Base-by-base conservation (phyloP, 2,329 filamentous ascomycete species). In the Colletotrichum eremochloae region DNA sequence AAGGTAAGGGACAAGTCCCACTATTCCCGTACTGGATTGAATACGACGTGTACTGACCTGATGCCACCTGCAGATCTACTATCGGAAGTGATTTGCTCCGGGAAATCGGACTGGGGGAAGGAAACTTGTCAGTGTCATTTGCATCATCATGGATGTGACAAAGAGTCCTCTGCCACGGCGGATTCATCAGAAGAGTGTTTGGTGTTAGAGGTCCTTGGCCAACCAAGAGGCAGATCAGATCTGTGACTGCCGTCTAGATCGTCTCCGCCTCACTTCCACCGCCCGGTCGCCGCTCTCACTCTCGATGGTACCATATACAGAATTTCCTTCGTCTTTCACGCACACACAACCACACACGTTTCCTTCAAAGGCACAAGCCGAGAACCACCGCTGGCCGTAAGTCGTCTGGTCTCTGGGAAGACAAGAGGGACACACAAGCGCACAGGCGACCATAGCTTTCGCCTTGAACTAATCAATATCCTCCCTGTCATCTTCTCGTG, bases 1-100 rank as follows among this genome's bases (percentile, higher is more conserved):
- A 97, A 97, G 90, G 95, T 97, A 82, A 79, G 82, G 76, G 58
- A 66, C 42, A 44, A 68, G 33, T 46, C 67, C 68, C 64, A 53
- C 53, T 67, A 48, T 52, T 24, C 50, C 44, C 38, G 38, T 31
- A 20, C 3, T 36, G n/a, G 12, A 44, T 18, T 46, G 60, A 72
- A 50, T 38, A 38, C 29, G 44, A 61, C 64, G 52, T 67, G 52
- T 67, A 72, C 70, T 75, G 55, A 81, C 75, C 40, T 67, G 52
- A 64, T 52, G 33, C 67, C 74, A 63, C 75, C 50, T 76, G 68
- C 76, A 87, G 87, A 86, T 89, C 75, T 89, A 88, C 76, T 89
- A 89, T 80, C 81, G 87, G 73, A 89, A 89, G 77, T 89, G 81
- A 81, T 75, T 75, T 60, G 52, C 38, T 38, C 53, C 31, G 55